A percentile compares a stretch with the other conserved stretches of the same genome.
These are phyloP conservation scores for Skeletonema costatum DNA, from an alignment of 108 stramenopile species.

Conservation along the genomic window DNA sequence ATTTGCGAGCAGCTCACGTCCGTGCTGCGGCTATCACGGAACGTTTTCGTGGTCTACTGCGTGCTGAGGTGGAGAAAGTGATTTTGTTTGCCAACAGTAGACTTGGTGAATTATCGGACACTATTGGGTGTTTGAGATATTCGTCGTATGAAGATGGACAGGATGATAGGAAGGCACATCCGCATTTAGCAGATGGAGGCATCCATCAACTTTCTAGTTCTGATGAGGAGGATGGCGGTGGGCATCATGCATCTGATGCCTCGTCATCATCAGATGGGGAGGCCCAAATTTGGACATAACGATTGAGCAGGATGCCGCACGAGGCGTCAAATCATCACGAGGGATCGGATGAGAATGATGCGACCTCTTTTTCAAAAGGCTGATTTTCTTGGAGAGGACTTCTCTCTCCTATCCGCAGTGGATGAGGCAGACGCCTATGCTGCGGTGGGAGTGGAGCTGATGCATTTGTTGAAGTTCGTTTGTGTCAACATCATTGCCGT, in stretches of 20 bases:
- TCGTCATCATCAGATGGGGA: slow-evolving; percentile 36
- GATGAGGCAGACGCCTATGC: slow-evolving; percentile 76
- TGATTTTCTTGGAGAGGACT: slow-evolving; percentile 63
- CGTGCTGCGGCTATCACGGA: slow-evolving; percentile 60
- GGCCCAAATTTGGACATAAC: slow-evolving; percentile 2
- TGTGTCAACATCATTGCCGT: slow-evolving; percentile 65
- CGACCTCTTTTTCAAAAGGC: slow-evolving; percentile 79
- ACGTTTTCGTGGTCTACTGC: slow-evolving; percentile 52
- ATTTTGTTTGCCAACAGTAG: slow-evolving; percentile 51
- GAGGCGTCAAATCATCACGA: slow-evolving; percentile 62
- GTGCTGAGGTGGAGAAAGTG: slow-evolving; percentile 57
- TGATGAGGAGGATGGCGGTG: slow-evolving; percentile 19
- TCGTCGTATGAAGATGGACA: slow-evolving; percentile 42
- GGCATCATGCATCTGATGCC: slow-evolving; percentile 9
- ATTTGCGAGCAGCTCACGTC: slow-evolving; percentile 69
- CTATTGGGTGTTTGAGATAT: slow-evolving; percentile 51
- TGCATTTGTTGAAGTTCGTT: slow-evolving; percentile 46
- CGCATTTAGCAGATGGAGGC: slow-evolving; percentile 68
- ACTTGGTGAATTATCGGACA: slow-evolving; percentile 54
- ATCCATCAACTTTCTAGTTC: slow-evolving; percentile 40
- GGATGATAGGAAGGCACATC: slow-evolving; percentile 41
- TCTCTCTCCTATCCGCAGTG: slow-evolving; percentile 75
- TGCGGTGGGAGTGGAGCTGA: slow-evolving; percentile 49
- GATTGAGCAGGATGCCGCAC: slow-evolving; percentile 31
- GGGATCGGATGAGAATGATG: slow-evolving; percentile 58